Percentiles rank a stretch among this genome's conserved stretches.
Conservation (phyloP, 208 protist species). For the Leishmania braziliensis region DNA sequence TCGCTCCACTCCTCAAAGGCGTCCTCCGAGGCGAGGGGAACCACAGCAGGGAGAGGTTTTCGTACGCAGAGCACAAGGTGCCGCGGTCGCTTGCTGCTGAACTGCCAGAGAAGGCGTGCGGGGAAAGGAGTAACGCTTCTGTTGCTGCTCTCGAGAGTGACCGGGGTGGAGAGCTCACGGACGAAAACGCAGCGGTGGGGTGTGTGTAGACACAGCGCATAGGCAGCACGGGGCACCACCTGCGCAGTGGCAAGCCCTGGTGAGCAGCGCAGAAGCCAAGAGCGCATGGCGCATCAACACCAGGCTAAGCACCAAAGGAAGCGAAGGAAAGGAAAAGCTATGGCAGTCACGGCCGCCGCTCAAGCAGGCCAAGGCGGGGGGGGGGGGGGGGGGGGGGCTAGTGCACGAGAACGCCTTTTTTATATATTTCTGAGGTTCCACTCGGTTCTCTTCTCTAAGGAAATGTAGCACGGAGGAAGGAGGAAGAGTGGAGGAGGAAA, state of each 20-base stretch:
- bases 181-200: slow-evolving; percentile 43
- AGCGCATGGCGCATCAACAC: background rate
- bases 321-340: background rate
- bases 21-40: background rate
- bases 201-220: slow-evolving; percentile 3
- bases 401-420: background rate
- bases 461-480: background rate
- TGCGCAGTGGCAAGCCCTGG: background rate
- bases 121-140: slow-evolving; percentile 33
- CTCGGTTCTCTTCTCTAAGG: background rate
- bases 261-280: background rate
- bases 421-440: background rate
- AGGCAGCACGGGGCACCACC: background rate
- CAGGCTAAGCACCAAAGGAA: background rate
- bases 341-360: background rate
- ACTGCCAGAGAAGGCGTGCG: slow-evolving; percentile 68
- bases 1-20: slow-evolving; percentile 14
- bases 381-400: background rate
- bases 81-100: slow-evolving; percentile 46
- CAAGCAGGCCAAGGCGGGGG: background rate
- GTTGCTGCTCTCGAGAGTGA: slow-evolving; percentile 41
- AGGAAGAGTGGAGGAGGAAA: background rate
- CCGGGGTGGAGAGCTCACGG: slow-evolving; percentile 61
- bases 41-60: slow-evolving; percentile 11
- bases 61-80: slow-evolving; percentile 68